phyloP scores from a whole-genome alignment of 192 early-diverging fungal species.

The Glomus cerebriforme region DNA sequence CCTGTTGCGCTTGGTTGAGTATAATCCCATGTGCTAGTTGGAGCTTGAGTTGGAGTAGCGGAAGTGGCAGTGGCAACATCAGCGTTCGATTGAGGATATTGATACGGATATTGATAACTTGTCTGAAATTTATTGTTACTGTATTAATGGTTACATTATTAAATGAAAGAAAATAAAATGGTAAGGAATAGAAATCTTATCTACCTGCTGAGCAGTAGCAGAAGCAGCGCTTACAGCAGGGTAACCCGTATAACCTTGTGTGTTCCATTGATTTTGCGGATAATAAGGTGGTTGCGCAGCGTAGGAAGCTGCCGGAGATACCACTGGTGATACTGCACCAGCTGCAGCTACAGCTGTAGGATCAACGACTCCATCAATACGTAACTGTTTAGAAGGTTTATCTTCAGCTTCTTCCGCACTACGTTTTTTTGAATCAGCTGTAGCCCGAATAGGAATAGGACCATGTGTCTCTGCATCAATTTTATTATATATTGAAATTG shows the following conservation, averaged over 20 bases:
- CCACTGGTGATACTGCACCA: not conserved
- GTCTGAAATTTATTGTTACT: slow-evolving; percentile 11
- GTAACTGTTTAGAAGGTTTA: slow-evolving; percentile 21
- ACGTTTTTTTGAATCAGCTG: slow-evolving; percentile 44
- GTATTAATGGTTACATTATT: not conserved
- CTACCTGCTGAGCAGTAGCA: slow-evolving; percentile 7
- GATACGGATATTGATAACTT: slow-evolving; percentile 28
- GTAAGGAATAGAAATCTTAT: not conserved
- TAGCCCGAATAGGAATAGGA: slow-evolving; percentile 29
- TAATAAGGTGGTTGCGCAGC: slow-evolving; percentile 22
- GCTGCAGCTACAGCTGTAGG: not conserved
- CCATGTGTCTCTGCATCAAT: slow-evolving; percentile 48
- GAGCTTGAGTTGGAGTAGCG: not conserved
- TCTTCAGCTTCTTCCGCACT: slow-evolving; percentile 32
- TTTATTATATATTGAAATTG: slow-evolving; percentile 47
- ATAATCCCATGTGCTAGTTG: slow-evolving; percentile 23
- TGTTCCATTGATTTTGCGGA: slow-evolving; percentile 21
- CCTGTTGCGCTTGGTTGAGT: slow-evolving; percentile 26
- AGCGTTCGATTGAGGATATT: slow-evolving; percentile 20
- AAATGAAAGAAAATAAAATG: not conserved
- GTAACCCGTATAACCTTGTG: slow-evolving; percentile 11
- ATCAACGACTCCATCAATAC: slow-evolving; percentile 24
- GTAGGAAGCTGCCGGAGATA: not conserved
- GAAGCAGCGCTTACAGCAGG: slow-evolving; percentile 5
- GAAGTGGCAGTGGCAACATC: not conserved